phyloP scores from a whole-genome alignment of 352 stramenopile species.

The Globisporangium mamillatum region DNA sequence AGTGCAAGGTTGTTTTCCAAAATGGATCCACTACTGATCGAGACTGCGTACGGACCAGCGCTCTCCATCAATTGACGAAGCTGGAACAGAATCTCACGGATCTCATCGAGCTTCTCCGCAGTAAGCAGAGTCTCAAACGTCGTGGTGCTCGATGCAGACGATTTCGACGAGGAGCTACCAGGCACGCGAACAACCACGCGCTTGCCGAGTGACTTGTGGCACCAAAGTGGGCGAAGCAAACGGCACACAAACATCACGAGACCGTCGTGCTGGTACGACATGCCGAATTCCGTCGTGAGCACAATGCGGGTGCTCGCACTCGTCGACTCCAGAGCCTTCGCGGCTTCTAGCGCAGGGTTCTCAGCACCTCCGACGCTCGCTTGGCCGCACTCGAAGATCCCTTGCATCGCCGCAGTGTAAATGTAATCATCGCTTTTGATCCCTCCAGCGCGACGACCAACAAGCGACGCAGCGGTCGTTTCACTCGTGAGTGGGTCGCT shows the following conservation, averaged over 20 bases:
- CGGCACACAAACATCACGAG: slow-evolving; percentile 77
- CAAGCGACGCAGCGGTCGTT: slow-evolving; percentile 45
- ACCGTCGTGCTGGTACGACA: slow-evolving; percentile 87
- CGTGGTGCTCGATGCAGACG: slow-evolving; percentile 15
- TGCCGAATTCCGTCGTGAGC: slow-evolving; percentile 81
- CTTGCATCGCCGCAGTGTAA: slow-evolving; percentile 69
- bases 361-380: slow-evolving; percentile 23
- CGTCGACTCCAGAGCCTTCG: slow-evolving; percentile 22
- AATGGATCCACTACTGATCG: slow-evolving; percentile 61
- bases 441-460: slow-evolving; percentile 33
- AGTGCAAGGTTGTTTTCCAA: slow-evolving; percentile 56
- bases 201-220: slow-evolving; percentile 51
- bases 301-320: slow-evolving; percentile 67
- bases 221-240: slow-evolving; percentile 79
- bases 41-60: slow-evolving; percentile 66
- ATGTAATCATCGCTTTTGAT: slow-evolving; percentile 82
- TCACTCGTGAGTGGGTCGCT: slow-evolving; percentile 72
- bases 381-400: slow-evolving; percentile 84
- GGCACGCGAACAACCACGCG: slow-evolving; percentile 30
- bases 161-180: slow-evolving; percentile 20
- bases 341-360: slow-evolving; percentile 32
- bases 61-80: slow-evolving; percentile 80
- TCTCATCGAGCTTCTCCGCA: slow-evolving; percentile 58
- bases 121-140: slow-evolving; percentile 47
- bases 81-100: slow-evolving; percentile 81